Base-by-base conservation (phyloP, 352 stramenopile species). In the Pythium chondricola region DNA sequence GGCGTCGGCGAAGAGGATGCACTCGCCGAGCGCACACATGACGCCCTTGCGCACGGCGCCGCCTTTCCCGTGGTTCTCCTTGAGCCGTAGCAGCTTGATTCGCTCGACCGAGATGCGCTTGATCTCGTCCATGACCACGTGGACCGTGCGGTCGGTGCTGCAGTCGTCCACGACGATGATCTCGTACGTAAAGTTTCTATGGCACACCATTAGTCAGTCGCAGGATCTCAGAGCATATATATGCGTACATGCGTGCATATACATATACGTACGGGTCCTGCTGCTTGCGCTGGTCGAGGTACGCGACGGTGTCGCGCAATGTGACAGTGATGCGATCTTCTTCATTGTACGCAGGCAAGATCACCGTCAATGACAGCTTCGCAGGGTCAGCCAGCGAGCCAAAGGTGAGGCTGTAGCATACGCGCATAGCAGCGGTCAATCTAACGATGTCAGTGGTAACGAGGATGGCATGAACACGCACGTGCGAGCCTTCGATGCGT, bases 271-370 rank as follows among this genome's bases (percentile, higher is more conserved):
- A 80, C 54, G 63, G 46, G 38, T 92, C 60, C 3, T 58, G 43
- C 4, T 50, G 24, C 47, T 74, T 68, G 46, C 84, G 83, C 32
- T 63, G 52, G n/a, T 91, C 68, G 35, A 97, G 61, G 58, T 93
- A 98, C 24, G 77, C 62, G 40, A 97, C 57, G 4, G 90, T 91
- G 40, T 87, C 84, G 43, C 93, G 52, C 10, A 98, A 67, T 61
- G 96, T 98, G 39, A 87, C 79, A 3, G 88, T 62, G 52, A 98
- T 88, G 27, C 95, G 79, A 31, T 97, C 65, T 59, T 96, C 58
- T 58, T 98, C 95, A 56, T 98, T 98, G 71, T 95, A 98, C 22
- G 95, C 95, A 13, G 95, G 93, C 29, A 98, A 83, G 38, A 98
- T 75, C 17, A 98, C 76, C 11, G 83, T 95, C 25, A 98, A 60